phyloP scores from a whole-genome alignment of 2,329 filamentous ascomycete genomes.

The Aureobasidium sp. region DNA sequence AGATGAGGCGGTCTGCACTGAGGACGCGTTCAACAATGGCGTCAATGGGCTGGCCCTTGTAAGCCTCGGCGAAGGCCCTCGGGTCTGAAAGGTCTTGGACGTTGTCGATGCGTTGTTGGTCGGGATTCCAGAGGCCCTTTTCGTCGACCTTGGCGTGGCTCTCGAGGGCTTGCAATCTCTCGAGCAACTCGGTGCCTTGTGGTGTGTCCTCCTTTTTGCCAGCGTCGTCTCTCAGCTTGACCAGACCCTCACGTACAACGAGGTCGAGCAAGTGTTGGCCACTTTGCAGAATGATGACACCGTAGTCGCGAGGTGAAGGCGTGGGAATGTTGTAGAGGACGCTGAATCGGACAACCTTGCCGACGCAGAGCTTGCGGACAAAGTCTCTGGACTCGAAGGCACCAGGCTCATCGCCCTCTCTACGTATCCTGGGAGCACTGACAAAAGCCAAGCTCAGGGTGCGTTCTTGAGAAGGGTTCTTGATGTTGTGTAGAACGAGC shows the following conservation, averaged over 20 bases:
- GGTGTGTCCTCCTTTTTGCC: conserved; percentile 84
- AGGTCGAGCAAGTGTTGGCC: conserved; percentile 74
- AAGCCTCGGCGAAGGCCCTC: conserved; percentile 67
- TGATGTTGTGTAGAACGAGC: conserved; percentile 71
- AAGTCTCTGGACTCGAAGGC: conserved; percentile 94
- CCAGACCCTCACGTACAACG: conserved; percentile 80
- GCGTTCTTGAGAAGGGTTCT: conserved; percentile 75
- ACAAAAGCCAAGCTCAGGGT: conserved; percentile 89
- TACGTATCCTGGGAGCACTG: conserved; percentile 74
- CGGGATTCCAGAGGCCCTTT: conserved; percentile 73
- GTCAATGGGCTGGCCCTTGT: conserved; percentile 80
- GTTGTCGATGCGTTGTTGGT: conserved; percentile 62
- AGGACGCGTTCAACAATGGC: conserved; percentile 81
- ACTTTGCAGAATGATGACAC: conserved; percentile 67
- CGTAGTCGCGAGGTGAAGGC: conserved; percentile 70
- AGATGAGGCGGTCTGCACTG: conserved; percentile 81
- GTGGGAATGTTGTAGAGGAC: conserved; percentile 83
- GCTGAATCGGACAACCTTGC: conserved; percentile 79
- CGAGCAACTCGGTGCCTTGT: conserved; percentile 61
- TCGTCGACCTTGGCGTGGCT: conserved; percentile 67
- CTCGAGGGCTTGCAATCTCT: conserved; percentile 72
- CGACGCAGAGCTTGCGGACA: conserved; percentile 74
- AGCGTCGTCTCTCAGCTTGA: conserved; percentile 89
- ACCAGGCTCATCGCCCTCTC: conserved; percentile 80
- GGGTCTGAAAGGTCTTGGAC: conserved; percentile 74